Conservation (phyloP, 2,329 filamentous ascomycete genomes). For the Ilyonectria mors-panacis region DNA sequence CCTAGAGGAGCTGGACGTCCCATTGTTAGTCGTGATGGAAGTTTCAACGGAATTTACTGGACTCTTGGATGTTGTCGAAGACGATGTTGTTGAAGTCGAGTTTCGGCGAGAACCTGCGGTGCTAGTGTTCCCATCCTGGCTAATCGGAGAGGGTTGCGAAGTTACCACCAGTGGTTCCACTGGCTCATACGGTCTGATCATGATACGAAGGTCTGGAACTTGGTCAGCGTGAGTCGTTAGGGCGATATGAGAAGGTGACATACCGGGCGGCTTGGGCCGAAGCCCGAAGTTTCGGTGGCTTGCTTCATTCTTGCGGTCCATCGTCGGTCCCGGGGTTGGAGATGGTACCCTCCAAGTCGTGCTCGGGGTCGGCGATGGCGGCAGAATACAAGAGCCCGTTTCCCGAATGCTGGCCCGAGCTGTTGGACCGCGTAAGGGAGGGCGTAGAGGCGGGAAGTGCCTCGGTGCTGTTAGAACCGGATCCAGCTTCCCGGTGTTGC, state of each 20-base stretch:
- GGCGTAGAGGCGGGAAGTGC: not conserved
- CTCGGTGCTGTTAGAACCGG: not conserved
- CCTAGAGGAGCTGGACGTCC: not conserved
- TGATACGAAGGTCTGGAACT: not conserved
- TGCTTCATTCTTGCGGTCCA: constrained; percentile 3
- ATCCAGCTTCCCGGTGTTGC: constrained; percentile 1
- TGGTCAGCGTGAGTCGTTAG: not conserved
- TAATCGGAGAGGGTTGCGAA: constrained; percentile 8
- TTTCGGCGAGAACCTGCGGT: not conserved
- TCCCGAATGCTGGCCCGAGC: not conserved
- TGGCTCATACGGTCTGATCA: constrained; percentile 17
- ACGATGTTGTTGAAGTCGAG: not conserved
- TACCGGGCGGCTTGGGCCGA: constrained; percentile 20
- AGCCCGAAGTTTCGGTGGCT: constrained; percentile 15
- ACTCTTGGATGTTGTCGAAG: not conserved
- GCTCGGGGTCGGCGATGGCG: not conserved
- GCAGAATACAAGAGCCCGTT: not conserved
- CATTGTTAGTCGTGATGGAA: constrained; percentile 5
- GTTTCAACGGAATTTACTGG: not conserved
- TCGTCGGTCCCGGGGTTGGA: not conserved
- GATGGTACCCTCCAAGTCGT: not conserved
- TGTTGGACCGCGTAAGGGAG: not conserved
- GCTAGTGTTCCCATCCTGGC: not conserved
- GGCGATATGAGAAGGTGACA: not conserved
- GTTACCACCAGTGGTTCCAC: not conserved